Base-by-base conservation (phyloP, 352 stramenopile species). In the Globisporangium abappressorium region DNA sequence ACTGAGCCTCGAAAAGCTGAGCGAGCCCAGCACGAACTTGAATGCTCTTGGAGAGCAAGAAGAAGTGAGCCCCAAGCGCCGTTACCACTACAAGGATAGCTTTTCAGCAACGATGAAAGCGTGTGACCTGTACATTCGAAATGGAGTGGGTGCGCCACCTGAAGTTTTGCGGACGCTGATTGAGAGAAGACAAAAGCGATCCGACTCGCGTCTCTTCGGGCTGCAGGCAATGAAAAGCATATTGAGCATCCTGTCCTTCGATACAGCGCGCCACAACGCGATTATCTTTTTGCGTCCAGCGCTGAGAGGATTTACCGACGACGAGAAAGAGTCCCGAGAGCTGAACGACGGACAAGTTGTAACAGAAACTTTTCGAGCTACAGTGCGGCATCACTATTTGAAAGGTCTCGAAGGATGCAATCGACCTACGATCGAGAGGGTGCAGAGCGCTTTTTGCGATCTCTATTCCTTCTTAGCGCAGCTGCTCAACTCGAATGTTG, bases 361-460 rank as follows among this genome's bases (percentile, higher is more conserved):
- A 1, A 82, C 84, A 5, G 85, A 94, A 62, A 93, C 83, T 1
- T 96, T 96, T 60, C 85, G 89, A 9, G 87, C 89, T 53, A 96
- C 89, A 0, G 85, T 94, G 43, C 77, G 89, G 1, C 89, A 96
- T 47, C 89, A 96, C 57, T 95, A 96, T 56, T 68, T 95, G 30
- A 96, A 96, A 66, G 87, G 87, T 18, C 77, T 96, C 15, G 89
- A 96, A 74, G 89, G 87, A 0, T 96, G 85, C 61, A 91, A 81
- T 70, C 77, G 83, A 18, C 77, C 80, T 5, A 88, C 76, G 24
- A 74, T 84, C 6, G 70, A 93, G 34, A 71, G 65, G 7, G 78
- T 94, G 12, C 87, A 92, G 65, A 59, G 57, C 12, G 79, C 87
- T 3, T 96, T 96, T 57, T 90, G 80, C 62, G 80, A 85, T n/a